Percentiles rank a stretch among this genome's conserved stretches.
Evolutionary conservation across 116 monocot species (phyloP).

Genomic region (Phalaenopsis hybrid): DNA sequence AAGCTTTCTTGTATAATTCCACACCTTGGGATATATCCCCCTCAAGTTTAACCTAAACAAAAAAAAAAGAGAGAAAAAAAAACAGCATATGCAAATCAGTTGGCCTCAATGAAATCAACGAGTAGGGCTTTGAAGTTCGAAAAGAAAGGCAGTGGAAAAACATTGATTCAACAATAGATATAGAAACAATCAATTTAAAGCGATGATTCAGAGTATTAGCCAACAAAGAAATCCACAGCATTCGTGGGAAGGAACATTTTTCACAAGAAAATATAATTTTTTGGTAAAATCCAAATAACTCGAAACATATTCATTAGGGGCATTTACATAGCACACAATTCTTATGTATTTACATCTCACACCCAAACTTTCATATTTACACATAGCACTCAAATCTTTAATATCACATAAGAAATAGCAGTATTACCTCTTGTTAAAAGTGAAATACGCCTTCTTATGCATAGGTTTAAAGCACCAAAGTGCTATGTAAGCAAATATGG

Average conservation of each 20-base stretch:
- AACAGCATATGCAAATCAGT: not conserved
- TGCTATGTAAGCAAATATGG: too few relatives aligned
- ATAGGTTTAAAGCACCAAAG: too few relatives aligned
- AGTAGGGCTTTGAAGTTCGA: not conserved
- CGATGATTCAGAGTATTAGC: not conserved
- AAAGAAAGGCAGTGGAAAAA: not conserved
- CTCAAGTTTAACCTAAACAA: constrained; percentile 85
- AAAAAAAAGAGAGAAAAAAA: constrained; percentile 4
- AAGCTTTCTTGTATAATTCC: constrained; percentile 91
- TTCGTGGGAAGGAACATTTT: not conserved
- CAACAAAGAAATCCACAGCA: not conserved
- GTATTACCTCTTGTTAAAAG: too few relatives aligned
- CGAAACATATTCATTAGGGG: not conserved
- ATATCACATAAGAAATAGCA: too few relatives aligned
- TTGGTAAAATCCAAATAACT: not conserved
- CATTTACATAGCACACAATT: too few relatives aligned
- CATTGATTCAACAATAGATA: not conserved
- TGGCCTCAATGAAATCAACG: not conserved
- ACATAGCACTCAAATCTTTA: too few relatives aligned
- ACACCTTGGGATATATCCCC: constrained; percentile 93
- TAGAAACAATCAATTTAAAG: not conserved
- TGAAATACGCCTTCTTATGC: too few relatives aligned
- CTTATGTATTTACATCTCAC: too few relatives aligned
- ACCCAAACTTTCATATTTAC: too few relatives aligned
- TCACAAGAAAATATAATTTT: not conserved